Evolutionary conservation across 768 basidiomycete species (phyloP).

Genomic region (Suillus hirtellus): DNA sequence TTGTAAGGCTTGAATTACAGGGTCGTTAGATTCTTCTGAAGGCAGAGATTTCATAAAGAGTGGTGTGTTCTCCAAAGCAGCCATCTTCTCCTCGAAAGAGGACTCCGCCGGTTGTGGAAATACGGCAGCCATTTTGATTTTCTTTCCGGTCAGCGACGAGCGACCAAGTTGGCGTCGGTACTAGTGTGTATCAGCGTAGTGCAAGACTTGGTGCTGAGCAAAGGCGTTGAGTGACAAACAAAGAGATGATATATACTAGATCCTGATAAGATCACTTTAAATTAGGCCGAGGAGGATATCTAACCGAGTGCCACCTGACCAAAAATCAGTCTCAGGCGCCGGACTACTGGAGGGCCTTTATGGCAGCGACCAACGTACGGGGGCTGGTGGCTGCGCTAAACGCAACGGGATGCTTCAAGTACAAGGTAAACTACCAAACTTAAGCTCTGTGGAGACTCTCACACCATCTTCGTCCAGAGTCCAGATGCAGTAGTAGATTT

Average conservation of each 20-base stretch:
- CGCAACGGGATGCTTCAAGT: slow-evolving; percentile 54
- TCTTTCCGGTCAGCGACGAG: not conserved
- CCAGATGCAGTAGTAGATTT: slow-evolving; percentile 80
- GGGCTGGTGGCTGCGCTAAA: slow-evolving; percentile 65
- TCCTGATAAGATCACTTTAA: slow-evolving; percentile 16
- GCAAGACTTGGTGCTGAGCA: not conserved
- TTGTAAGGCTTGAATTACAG: slow-evolving; percentile 78
- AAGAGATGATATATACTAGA: not conserved
- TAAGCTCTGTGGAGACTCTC: not conserved
- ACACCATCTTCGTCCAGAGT: slow-evolving; percentile 34
- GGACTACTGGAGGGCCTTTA: slow-evolving; percentile 7
- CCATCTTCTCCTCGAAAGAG: slow-evolving; percentile 38
- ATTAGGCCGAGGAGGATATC: slow-evolving; percentile 5
- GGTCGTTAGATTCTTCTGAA: slow-evolving; percentile 58
- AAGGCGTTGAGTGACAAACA: not conserved
- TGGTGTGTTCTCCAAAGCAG: slow-evolving; percentile 65
- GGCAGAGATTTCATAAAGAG: slow-evolving; percentile 94
- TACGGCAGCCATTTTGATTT: slow-evolving; percentile 20
- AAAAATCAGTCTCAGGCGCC: not conserved
- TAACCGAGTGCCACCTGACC: slow-evolving; percentile 11
- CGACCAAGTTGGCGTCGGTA: not conserved
- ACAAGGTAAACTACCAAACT: slow-evolving; percentile 49
- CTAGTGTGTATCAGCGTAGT: not conserved
- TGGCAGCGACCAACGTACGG: slow-evolving; percentile 39
- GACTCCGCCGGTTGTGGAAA: slow-evolving; percentile 24